Conservation (phyloP, 306 rosid species). For the Citrullus mucosospermus region DNA sequence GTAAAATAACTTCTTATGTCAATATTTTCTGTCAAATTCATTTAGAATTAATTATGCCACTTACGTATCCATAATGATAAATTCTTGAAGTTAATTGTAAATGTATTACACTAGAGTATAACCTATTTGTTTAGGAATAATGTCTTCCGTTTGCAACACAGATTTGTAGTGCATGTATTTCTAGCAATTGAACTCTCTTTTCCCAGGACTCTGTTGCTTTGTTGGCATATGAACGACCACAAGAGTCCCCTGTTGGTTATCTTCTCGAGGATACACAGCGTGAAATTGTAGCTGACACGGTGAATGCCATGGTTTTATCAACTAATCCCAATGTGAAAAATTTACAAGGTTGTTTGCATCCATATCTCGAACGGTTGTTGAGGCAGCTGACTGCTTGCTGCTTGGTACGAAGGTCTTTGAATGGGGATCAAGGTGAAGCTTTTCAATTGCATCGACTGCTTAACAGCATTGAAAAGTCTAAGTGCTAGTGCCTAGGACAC, state of each 20-base stretch:
- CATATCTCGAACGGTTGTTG: slow-evolving; percentile 69
- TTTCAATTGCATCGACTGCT: slow-evolving; percentile 72
- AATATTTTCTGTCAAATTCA: background rate
- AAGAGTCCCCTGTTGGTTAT: slow-evolving; percentile 73
- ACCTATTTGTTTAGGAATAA: background rate
- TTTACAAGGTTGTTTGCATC: slow-evolving; percentile 45
- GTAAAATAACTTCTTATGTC: background rate
- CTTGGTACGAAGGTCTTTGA: slow-evolving; percentile 60
- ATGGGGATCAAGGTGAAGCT: slow-evolving; percentile 86
- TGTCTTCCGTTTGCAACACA: background rate
- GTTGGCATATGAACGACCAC: slow-evolving; percentile 81
- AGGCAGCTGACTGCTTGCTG: slow-evolving; percentile 88
- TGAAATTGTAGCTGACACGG: slow-evolving; percentile 89
- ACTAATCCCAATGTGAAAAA: slow-evolving; percentile 69
- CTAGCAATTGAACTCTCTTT: slow-evolving; percentile 1
- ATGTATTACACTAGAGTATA: background rate
- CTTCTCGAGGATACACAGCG: slow-evolving; percentile 73
- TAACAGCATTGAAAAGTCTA: slow-evolving; percentile 31
- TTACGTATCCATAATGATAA: background rate
- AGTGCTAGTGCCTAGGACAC: slow-evolving; percentile 11
- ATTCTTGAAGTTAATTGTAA: background rate
- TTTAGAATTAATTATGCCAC: background rate
- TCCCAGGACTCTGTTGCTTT: slow-evolving; percentile 79
- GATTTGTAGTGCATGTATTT: background rate
- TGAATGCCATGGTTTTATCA: slow-evolving; percentile 77